Base-by-base conservation (phyloP, 192 early-diverging fungal genomes). In the Coemansia sp. region DNA sequence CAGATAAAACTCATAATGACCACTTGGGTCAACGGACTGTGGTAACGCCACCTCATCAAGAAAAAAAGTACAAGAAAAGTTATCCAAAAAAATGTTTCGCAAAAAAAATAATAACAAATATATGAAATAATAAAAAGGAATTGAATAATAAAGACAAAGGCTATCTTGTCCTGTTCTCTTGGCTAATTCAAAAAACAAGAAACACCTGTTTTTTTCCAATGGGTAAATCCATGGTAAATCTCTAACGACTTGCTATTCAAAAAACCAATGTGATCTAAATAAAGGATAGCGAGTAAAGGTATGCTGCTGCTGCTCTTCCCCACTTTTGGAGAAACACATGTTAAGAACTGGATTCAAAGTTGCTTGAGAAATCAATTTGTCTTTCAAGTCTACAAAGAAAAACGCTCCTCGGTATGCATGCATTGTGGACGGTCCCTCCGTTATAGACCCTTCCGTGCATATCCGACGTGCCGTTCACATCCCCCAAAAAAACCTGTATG, bases 1-100 rank as follows among this genome's bases (percentile, higher is more conserved):
- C 87, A 89, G 30, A 90, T 83, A 63, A 90, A 84, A 65, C 87
- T 84, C 64, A 88, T 74, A 30, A 89, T 84, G 63, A 86, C 71
- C 38, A 91, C 85, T 68, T 91, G 90, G 35, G 73, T 74, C 68
- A 88, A 50, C 11, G 89, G 84, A 10, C 86, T 84, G 62, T 79
- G 74, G 60, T 79, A 78, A 2, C 68, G 68, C 27, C 29, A 44
- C 61, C 22, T 63, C 62, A 64, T 64, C n/a, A 22, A 29, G 1
- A 52, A 38, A 32, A 64, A 53, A 29, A 29, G 11, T 13, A 53
- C 15, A 47, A 18, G 24, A 24, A 20, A 47, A 47, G 15, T 16
- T 47, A 29, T 15, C 24, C 24, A 24, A 24, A 24, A 24, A 24
- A 24, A 24, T 24, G 24, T 24, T 24, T 24, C 24, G 24, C 24